phyloP scores from a whole-genome alignment of 257 asterid genomes.

The Primulina eburnea region DNA sequence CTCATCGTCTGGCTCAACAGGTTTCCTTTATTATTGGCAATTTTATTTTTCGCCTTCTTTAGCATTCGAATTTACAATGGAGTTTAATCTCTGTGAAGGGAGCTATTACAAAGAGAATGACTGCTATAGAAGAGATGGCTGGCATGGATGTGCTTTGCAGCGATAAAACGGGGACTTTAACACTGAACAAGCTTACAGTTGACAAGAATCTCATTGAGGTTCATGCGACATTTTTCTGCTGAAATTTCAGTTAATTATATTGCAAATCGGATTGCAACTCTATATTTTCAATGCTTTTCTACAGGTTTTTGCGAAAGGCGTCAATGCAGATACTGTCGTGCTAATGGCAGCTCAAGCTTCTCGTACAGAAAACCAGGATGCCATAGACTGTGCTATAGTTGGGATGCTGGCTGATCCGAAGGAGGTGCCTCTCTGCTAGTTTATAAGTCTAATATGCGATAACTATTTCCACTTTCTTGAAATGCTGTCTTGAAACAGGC shows the following conservation, averaged over 20 bases:
- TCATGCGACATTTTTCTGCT: background rate
- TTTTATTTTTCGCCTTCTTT: slow-evolving; percentile 13
- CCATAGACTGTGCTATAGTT: slow-evolving; percentile 90
- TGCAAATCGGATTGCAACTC: background rate
- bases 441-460: background rate
- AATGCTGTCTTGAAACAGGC: slow-evolving; percentile 34
- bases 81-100: slow-evolving; percentile 43
- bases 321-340: slow-evolving; percentile 87
- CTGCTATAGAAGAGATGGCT: slow-evolving; percentile 99
- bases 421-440: slow-evolving; percentile 54
- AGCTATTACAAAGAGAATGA: slow-evolving; percentile 98
- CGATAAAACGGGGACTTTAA: slow-evolving; percentile 89
- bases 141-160: slow-evolving; percentile 99
- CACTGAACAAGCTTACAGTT: slow-evolving; percentile 91
- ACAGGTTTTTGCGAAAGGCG: slow-evolving; percentile 81
- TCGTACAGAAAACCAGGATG: slow-evolving; percentile 92
- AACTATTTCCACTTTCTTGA: background rate
- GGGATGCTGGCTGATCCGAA: slow-evolving; percentile 97
- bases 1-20: slow-evolving; percentile 98
- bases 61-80: slow-evolving; percentile 16
- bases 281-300: slow-evolving; percentile 1
- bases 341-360: slow-evolving; percentile 99
- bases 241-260: background rate
- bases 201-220: slow-evolving; percentile 97
- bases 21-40: slow-evolving; percentile 25